phyloP scores from a whole-genome alignment of 257 asterid genomes.

The Primulina tabacum region DNA sequence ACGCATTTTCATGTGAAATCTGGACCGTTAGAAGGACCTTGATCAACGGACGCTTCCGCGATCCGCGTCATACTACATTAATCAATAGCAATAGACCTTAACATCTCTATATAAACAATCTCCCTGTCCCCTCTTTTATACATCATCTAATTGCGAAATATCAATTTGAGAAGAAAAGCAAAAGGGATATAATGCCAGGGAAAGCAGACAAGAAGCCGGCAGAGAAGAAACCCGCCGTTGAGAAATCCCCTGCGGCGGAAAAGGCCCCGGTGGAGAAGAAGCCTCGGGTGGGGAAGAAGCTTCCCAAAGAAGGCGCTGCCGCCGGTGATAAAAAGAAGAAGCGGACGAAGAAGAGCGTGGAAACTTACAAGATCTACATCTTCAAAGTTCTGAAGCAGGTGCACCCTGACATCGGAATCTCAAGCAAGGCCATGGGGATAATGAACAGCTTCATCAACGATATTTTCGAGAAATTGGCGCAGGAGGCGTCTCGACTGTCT shows the following conservation, averaged over 20 bases:
- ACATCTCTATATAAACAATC: not conserved
- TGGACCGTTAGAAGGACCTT: not conserved
- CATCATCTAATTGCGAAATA: not conserved
- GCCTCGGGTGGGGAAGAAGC: constrained; percentile 32
- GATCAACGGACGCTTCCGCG: not conserved
- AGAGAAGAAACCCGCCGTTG: constrained; percentile 43
- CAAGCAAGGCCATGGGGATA: constrained; percentile 48
- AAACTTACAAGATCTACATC: constrained; percentile 50
- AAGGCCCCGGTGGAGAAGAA: constrained; percentile 33
- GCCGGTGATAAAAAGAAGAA: constrained; percentile 41
- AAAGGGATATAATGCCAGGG: constrained; percentile 25
- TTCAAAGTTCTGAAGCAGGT: constrained; percentile 46
- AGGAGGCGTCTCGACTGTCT: constrained; percentile 34
- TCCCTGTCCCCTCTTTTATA: rapidly evolving
- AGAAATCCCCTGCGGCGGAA: constrained; percentile 39
- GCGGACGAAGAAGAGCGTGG: constrained; percentile 35
- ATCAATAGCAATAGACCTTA: not conserved
- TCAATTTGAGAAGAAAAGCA: not conserved
- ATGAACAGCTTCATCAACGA: constrained; percentile 48
- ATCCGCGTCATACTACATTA: not conserved
- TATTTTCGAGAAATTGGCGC: constrained; percentile 44
- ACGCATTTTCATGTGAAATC: not conserved
- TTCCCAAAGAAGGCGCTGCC: constrained; percentile 38
- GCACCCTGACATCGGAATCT: constrained; percentile 43
- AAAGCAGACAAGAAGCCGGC: constrained; percentile 43